phyloP scores from a whole-genome alignment of 2,329 filamentous ascomycete species.

The Ophiostoma australiae region DNA sequence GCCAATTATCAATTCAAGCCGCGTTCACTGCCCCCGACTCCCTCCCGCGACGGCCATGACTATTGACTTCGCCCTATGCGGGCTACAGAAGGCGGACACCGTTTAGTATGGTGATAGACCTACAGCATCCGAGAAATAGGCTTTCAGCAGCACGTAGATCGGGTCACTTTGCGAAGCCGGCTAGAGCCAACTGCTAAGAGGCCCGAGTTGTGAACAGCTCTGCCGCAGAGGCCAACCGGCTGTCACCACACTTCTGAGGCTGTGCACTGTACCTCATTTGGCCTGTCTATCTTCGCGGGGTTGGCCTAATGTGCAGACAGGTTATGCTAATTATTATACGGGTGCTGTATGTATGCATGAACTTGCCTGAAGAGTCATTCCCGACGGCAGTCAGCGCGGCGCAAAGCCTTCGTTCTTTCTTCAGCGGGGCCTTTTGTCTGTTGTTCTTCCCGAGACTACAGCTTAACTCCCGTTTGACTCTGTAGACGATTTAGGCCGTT shows the following conservation, averaged over 20 bases:
- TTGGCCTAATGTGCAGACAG: background rate
- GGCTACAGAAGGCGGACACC: background rate
- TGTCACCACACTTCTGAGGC: background rate
- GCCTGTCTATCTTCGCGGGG: background rate
- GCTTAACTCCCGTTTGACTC: no score
- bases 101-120: background rate
- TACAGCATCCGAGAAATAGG: background rate
- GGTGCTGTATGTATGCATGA: no score
- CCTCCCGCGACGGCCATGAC: background rate
- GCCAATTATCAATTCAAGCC: background rate
- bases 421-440: background rate
- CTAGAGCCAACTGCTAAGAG: background rate
- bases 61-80: background rate
- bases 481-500: no score
- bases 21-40: background rate
- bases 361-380: background rate
- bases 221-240: background rate
- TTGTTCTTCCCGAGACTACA: no score
- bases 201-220: background rate
- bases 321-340: no score
- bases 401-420: no score
- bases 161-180: background rate
- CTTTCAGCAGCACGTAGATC: background rate
- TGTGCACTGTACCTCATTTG: background rate
- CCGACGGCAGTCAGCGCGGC: background rate